phyloP scores from a whole-genome alignment of 495 filamentous ascomycete genomes.

The Neurospora hispaniola region DNA sequence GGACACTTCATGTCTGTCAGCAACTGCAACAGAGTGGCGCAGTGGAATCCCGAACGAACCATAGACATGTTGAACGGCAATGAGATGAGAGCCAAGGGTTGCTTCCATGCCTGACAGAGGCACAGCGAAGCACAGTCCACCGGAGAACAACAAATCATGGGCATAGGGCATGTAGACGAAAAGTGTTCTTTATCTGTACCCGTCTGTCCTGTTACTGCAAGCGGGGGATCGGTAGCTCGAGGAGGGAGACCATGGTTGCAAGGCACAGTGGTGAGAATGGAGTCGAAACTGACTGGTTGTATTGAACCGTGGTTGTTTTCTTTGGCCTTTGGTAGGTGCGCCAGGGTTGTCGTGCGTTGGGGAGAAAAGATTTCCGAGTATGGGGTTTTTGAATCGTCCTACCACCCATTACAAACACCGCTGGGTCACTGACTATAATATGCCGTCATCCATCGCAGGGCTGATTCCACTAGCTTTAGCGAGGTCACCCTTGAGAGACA shows the following conservation, averaged over 20 bases:
- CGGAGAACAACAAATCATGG: not conserved
- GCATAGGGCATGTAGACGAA: not conserved
- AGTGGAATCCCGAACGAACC: not conserved
- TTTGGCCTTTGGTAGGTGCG: not conserved
- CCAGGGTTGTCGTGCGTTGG: not conserved
- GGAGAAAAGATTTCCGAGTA: not conserved
- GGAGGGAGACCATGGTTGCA: not conserved
- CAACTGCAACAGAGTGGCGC: not conserved
- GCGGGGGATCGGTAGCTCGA: not conserved
- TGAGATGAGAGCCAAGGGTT: not conserved
- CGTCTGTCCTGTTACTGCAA: not conserved
- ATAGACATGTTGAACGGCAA: not conserved
- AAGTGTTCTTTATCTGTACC: not conserved
- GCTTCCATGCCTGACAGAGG: not conserved
- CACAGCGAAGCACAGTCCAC: not conserved
- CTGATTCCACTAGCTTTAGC: not conserved
- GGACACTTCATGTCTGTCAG: not conserved
- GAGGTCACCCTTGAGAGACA: not conserved
- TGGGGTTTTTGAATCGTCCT: not conserved
- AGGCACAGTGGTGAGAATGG: not conserved
- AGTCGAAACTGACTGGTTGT: not conserved
- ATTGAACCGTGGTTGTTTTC: not conserved
- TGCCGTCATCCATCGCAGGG: not conserved
- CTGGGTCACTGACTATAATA: not conserved
- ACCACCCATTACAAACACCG: not conserved